Evolutionary conservation across 2,329 filamentous ascomycete genomes (phyloP).

Genomic region (Colletotrichum zoysiae): DNA sequence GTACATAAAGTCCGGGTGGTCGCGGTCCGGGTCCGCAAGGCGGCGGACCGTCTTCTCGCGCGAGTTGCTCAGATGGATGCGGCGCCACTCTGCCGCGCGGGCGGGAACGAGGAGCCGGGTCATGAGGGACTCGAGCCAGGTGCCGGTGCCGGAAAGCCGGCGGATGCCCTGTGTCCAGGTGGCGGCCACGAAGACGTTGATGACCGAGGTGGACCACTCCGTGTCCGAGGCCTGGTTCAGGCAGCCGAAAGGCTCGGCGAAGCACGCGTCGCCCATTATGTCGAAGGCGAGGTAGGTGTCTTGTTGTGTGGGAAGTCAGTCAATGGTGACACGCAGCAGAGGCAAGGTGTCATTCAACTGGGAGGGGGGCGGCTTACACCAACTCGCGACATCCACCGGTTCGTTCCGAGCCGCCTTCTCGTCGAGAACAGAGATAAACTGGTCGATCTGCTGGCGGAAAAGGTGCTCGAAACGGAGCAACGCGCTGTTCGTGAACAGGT

Average conservation of each 20-base stretch:
- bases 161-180: conserved; percentile 4
- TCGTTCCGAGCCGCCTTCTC: conserved; percentile 10
- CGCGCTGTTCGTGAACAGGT: conserved; percentile 47
- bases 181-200: conserved; percentile 41
- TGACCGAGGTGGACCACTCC: conserved; percentile 46
- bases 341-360: no score
- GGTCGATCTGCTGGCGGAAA: conserved; percentile 46
- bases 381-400: neutral
- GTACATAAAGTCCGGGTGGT: conserved; percentile 12
- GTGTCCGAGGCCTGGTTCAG: conserved; percentile 38
- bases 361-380: neutral
- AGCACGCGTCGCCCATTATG: conserved; percentile 47
- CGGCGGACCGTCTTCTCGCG: conserved; percentile 9
- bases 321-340: neutral
- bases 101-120: neutral
- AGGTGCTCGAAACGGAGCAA: conserved; percentile 49
- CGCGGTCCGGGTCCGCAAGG: neutral
- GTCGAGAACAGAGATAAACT: conserved; percentile 43
- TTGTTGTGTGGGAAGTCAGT: neutral
- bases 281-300: conserved; percentile 47
- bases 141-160: conserved; percentile 1
- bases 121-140: conserved; percentile 2
- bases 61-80: neutral
- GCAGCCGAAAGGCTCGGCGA: conserved; percentile 48
- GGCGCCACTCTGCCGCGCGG: neutral